These are phyloP conservation scores for Blastobotrys americana DNA, from an alignment of 805 yeast species.

Conservation along the genomic window DNA sequence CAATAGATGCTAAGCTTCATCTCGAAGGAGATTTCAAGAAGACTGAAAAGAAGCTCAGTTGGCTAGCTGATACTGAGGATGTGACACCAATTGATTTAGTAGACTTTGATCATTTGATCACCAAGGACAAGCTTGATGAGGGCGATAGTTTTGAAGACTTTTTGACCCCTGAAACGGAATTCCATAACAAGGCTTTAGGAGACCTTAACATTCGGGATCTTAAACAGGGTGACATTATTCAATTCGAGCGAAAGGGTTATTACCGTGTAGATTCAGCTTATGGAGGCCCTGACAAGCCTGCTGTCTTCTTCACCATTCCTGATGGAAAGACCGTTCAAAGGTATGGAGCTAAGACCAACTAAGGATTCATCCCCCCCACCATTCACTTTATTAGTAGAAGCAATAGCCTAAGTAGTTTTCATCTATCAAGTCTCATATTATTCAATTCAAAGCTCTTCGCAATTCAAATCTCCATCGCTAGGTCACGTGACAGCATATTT, in stretches of 20 bases:
- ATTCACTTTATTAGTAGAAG: too few species aligned
- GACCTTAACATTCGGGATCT: conserved; percentile 70
- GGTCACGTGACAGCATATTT: too few species aligned
- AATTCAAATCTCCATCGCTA: not conserved
- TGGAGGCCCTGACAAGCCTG: conserved; percentile 48
- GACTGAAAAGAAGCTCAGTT: conserved; percentile 88
- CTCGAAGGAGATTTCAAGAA: conserved; percentile 96
- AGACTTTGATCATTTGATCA: conserved; percentile 90
- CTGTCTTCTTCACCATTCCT: conserved; percentile 85
- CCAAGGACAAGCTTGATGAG: conserved; percentile 91
- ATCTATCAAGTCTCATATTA: not conserved
- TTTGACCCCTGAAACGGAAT: conserved; percentile 81
- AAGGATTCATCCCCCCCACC: too few species aligned
- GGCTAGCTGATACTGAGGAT: conserved; percentile 83
- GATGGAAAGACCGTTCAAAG: conserved; percentile 82
- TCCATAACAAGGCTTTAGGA: conserved; percentile 68
- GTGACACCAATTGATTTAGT: conserved; percentile 67
- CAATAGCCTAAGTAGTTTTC: too few species aligned
- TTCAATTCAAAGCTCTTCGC: not conserved
- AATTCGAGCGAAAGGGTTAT: conserved; percentile 96
- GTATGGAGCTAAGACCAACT: conserved; percentile 68
- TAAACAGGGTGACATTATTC: conserved; percentile 82
- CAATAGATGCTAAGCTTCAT: conserved; percentile 71
- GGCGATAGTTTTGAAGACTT: conserved; percentile 90
- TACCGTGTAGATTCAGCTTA: conserved; percentile 62